phyloP scores from a whole-genome alignment of 139 green algal species.

The Klebsormidium nitens region DNA sequence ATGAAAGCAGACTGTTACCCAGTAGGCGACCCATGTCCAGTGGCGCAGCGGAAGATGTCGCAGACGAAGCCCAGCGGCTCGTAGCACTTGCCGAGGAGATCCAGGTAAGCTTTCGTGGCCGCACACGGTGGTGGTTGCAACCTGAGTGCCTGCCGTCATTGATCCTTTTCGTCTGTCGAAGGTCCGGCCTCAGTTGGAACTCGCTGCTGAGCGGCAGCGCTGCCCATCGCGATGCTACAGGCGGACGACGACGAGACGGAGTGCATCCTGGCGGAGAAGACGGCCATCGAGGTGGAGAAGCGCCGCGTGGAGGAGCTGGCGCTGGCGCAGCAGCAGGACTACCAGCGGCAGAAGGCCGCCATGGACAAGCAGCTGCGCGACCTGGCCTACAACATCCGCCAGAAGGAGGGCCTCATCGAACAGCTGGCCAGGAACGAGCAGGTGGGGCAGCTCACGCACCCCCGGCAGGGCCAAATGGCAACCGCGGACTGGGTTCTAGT shows the following conservation, averaged over 20 bases:
- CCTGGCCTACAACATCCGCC: slow-evolving; percentile 12
- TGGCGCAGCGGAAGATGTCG: too few species aligned
- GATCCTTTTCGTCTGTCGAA: too few species aligned
- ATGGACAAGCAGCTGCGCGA: slow-evolving; percentile 28
- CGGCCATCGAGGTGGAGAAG: neutral
- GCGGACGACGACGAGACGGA: slow-evolving; percentile 6
- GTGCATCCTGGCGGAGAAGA: slow-evolving; percentile 1
- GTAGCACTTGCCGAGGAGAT: too few species aligned
- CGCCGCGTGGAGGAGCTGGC: neutral
- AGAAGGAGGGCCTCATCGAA: slow-evolving; percentile 31
- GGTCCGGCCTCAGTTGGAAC: too few species aligned
- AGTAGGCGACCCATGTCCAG: too few species aligned
- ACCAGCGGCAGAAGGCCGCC: slow-evolving; percentile 1
- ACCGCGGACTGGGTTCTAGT: neutral
- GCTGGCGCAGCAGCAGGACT: slow-evolving; percentile 2
- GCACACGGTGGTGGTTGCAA: too few species aligned
- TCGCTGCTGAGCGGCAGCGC: too few species aligned
- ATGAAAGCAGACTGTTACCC: too few species aligned
- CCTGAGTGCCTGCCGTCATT: too few species aligned
- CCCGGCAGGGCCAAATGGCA: neutral
- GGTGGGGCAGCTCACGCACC: neutral
- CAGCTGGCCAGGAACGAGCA: slow-evolving; percentile 10
- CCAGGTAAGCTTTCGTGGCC: too few species aligned
- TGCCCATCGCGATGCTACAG: neutral
- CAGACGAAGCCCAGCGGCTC: too few species aligned